Evolutionary conservation across 495 filamentous ascomycete genomes (phyloP), one percentile per base, ranked within the genome.

Genomic region (Trichoderma orchidacearum): DNA sequence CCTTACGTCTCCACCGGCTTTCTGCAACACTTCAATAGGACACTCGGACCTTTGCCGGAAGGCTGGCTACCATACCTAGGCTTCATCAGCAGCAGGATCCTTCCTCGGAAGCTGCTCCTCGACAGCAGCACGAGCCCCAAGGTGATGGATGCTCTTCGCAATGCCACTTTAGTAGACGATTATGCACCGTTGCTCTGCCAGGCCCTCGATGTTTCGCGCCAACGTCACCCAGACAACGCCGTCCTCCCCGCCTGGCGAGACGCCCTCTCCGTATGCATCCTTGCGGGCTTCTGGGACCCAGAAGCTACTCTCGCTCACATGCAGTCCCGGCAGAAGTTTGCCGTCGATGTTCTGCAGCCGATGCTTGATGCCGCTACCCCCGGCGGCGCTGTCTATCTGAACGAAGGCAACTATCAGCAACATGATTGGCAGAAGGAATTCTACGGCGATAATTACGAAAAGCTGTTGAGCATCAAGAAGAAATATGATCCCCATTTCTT

Each of bases 351-450:
- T 13, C 60, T 67, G 54, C 60, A 70, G 56, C 65, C 70, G 13
- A 34, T 50, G 29, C 32, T 75, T 7, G 65, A 70, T 60, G 59
- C 55, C 4, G 65, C 69, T 7, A 73, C 69, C 0, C 72, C 72
- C 8, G 66, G 63, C 2, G 57, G 56, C 1, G 72, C 68, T 5
- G 67, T 69, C 6, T 80, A 79, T 62, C 60, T 78, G 58, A 79
- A 78, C 61, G 77, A 80, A 63, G 75, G 67, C 9, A 59, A 72
- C 56, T 70, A 63, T 63, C 64, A 63, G 18, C 71, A 84, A 59
- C 72, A 72, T 0, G 56, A 79, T 54, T 85, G 68, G 62, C 67
- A 84, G 61, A 17, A 64, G 27, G 68, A 54, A 4, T 83, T 82
- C 59, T 84, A 75, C 32, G 79, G 80, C 0, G 17, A n/a, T 15